Conservation (phyloP, 768 basidiomycete genomes). For the Chiua virens region DNA sequence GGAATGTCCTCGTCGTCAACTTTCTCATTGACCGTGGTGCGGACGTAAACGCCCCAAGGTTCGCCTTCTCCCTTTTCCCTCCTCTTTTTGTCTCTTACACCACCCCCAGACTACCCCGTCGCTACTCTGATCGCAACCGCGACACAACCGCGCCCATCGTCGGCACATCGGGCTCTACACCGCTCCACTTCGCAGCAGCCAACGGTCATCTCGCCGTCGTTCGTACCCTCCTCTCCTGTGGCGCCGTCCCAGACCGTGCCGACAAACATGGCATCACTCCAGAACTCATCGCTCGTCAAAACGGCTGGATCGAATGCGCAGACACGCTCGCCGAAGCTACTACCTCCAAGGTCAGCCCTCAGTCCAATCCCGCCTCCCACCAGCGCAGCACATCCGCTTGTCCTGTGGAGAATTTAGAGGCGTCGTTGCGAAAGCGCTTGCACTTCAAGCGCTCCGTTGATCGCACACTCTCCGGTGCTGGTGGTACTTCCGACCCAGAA, state of each 20-base stretch:
- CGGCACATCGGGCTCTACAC: conserved; percentile 86
- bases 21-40: conserved; percentile 91
- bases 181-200: conserved; percentile 95
- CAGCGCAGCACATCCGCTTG: conserved; percentile 25
- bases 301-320: conserved; percentile 80
- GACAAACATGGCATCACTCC: conserved; percentile 95
- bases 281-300: conserved; percentile 75
- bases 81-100: conserved; percentile 11
- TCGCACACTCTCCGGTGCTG: conserved; percentile 54
- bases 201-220: conserved; percentile 86
- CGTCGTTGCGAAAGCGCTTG: conserved; percentile 45
- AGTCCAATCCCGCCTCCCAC: conserved; percentile 11
- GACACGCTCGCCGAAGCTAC: conserved; percentile 69
- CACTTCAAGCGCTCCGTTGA: conserved; percentile 81
- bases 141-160: conserved; percentile 70
- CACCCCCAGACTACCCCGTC: conserved; percentile 58
- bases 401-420: conserved; percentile 30
- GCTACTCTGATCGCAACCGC: conserved; percentile 70
- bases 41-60: conserved; percentile 97
- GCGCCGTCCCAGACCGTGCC: conserved; percentile 74
- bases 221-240: conserved; percentile 76
- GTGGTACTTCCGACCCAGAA: conserved; percentile 33
- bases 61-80: conserved; percentile 25
- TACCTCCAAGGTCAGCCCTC: conserved; percentile 50
- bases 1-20: conserved; percentile 83